Percentiles rank a stretch among this genome's conserved stretches.
Evolutionary conservation across 169 alveolate genomes (phyloP).

Genomic region (Plasmodium inui): DNA sequence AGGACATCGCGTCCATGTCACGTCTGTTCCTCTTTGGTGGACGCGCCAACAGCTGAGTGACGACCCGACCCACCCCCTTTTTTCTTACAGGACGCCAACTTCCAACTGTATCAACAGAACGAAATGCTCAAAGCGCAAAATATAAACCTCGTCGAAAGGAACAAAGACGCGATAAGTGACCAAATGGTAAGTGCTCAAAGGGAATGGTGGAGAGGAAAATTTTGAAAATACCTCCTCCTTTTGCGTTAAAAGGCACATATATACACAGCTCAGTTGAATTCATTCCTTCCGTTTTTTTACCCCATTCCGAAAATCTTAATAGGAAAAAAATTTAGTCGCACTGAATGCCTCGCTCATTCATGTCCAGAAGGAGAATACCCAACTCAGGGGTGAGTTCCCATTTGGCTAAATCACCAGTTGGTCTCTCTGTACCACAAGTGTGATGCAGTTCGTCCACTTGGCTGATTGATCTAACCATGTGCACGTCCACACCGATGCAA

Average conservation of each 20-base stretch:
- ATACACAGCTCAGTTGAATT: neutral
- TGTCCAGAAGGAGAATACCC: slow-evolving; percentile 59
- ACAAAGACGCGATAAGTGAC: slow-evolving; percentile 45
- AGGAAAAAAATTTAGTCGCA: slow-evolving; percentile 38
- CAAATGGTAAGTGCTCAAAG: slow-evolving; percentile 14
- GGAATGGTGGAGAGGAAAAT: neutral
- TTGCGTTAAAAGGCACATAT: neutral
- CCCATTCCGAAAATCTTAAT: neutral
- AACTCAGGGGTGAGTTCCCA: slow-evolving; percentile 12
- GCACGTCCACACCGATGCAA: neutral
- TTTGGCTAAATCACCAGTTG: neutral
- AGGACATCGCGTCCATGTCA: neutral
- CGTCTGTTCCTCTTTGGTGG: neutral
- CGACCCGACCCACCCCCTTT: neutral
- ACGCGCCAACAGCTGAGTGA: neutral
- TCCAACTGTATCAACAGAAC: slow-evolving; percentile 64
- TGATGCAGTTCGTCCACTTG: neutral
- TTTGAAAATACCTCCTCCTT: too few species aligned
- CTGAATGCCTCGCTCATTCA: slow-evolving; percentile 34
- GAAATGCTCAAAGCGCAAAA: slow-evolving; percentile 74
- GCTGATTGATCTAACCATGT: neutral
- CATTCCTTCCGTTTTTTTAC: neutral
- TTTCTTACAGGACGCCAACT: slow-evolving; percentile 54
- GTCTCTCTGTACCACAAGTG: neutral
- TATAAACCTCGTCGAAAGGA: slow-evolving; percentile 44